phyloP scores from a whole-genome alignment of 2,329 filamentous ascomycete genomes.

The Ceratocystis destructans region DNA sequence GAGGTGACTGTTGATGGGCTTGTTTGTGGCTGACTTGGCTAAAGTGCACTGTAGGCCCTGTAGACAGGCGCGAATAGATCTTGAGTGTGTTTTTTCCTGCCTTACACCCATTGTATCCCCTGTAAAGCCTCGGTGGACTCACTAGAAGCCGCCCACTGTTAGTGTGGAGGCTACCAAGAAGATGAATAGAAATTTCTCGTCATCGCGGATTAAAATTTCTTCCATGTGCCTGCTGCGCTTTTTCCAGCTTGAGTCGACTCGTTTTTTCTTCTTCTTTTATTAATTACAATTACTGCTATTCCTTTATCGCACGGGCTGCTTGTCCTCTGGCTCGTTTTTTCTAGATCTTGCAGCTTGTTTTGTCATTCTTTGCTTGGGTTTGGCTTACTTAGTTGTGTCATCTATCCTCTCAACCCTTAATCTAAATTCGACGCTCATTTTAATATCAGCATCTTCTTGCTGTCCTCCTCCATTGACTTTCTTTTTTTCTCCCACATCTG shows the following conservation, averaged over 20 bases:
- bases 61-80: background rate
- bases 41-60: background rate
- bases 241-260: background rate
- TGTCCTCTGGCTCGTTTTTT: background rate
- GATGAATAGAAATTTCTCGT: no score
- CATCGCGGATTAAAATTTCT: no score
- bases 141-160: no score
- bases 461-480: background rate
- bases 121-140: background rate
- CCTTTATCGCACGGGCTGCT: background rate
- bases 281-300: background rate
- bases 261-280: slow-evolving; percentile 1
- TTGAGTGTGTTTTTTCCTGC: no score
- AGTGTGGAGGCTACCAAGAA: no score
- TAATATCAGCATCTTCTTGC: background rate
- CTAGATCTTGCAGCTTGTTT: background rate
- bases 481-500: background rate
- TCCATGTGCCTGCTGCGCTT: no score
- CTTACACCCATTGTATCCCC: background rate
- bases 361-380: background rate
- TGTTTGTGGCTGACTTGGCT: background rate
- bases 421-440: slow-evolving; percentile 1
- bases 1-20: background rate
- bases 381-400: background rate
- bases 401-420: background rate